Evolutionary conservation across 208 protist species (phyloP).

Genomic region (Tetramitus jugosus): DNA sequence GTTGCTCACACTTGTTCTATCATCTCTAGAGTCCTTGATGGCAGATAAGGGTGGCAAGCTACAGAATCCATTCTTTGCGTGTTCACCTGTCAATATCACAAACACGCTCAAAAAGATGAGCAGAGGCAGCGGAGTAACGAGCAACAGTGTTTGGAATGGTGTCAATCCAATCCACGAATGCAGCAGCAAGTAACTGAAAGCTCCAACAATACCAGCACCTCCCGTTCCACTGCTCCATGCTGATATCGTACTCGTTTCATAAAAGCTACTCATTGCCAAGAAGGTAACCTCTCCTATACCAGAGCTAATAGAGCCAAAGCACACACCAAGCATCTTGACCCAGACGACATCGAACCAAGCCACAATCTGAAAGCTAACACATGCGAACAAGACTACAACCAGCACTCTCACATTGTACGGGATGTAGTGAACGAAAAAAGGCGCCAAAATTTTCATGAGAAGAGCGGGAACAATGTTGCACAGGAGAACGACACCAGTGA

Average conservation of each 20-base stretch:
- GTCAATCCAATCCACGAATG: neutral
- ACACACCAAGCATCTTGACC: conserved; percentile 21
- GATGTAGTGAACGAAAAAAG: conserved; percentile 34
- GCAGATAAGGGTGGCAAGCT: no score
- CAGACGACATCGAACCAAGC: neutral
- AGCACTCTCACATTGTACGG: neutral
- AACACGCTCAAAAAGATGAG: neutral
- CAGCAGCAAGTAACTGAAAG: neutral
- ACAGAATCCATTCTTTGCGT: neutral
- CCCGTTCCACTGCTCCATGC: conserved; percentile 9
- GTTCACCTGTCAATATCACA: conserved; percentile 1
- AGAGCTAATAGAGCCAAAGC: conserved; percentile 18
- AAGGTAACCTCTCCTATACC: conserved; percentile 35
- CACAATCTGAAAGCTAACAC: neutral
- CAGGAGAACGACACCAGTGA: conserved; percentile 26
- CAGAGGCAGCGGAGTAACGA: neutral
- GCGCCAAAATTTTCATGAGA: conserved; percentile 25
- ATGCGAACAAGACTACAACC: neutral
- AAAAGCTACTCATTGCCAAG: conserved; percentile 19
- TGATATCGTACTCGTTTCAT: neutral
- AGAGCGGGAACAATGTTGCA: conserved; percentile 34
- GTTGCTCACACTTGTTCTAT: no score
- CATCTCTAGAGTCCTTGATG: no score
- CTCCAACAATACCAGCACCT: conserved; percentile 18
- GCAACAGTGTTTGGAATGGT: neutral